These are phyloP conservation scores for Raphanus sativus DNA, from an alignment of 345 rosid genomes.

Conservation along the genomic window DNA sequence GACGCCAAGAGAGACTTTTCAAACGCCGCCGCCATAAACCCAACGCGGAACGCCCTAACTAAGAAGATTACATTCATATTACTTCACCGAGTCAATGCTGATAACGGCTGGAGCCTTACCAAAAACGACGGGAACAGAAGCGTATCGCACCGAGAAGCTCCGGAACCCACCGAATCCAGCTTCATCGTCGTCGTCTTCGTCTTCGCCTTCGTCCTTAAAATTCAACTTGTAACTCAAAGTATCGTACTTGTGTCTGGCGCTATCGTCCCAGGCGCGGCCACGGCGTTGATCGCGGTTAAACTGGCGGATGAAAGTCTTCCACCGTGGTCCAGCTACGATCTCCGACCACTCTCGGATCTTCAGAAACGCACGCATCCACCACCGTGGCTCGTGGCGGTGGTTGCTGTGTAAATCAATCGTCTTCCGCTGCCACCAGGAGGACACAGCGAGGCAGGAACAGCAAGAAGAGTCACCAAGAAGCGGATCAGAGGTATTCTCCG, in stretches of 20 bases:
- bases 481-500: constrained; percentile 21
- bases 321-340: constrained; percentile 78
- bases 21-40: constrained; percentile 4
- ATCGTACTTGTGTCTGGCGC: constrained; percentile 27
- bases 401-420: constrained; percentile 30
- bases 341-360: constrained; percentile 85
- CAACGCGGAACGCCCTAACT: not conserved
- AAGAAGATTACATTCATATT: not conserved
- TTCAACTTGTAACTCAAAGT: constrained; percentile 68
- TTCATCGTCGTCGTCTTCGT: constrained; percentile 35
- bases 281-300: constrained; percentile 56
- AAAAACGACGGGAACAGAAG: constrained; percentile 39
- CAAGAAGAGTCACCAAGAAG: constrained; percentile 34
- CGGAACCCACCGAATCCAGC: constrained; percentile 37
- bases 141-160: constrained; percentile 61
- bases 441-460: constrained; percentile 47
- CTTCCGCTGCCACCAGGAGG: constrained; percentile 56
- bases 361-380: constrained; percentile 56
- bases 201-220: constrained; percentile 59
- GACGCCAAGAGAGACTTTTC: constrained; percentile 19
- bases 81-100: constrained; percentile 1
- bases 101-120: constrained; percentile 16
- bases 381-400: constrained; percentile 19
- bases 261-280: constrained; percentile 8
- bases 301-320: constrained; percentile 85